Evolutionary conservation across 306 rosid species (phyloP).

Genomic region (Cucumis hystrix): DNA sequence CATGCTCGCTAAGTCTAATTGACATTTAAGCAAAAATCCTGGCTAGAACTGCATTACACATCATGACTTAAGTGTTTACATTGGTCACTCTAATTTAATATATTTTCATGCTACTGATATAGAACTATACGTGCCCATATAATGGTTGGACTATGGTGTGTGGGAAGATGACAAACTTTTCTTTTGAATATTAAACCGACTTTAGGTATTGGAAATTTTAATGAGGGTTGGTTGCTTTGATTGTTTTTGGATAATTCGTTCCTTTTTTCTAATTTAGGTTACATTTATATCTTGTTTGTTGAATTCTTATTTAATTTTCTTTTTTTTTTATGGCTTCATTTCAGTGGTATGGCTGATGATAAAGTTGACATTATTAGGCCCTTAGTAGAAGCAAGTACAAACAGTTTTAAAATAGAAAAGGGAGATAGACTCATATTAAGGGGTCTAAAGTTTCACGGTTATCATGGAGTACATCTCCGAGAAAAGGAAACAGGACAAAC

Average conservation of each 20-base stretch:
- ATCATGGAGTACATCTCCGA: constrained; percentile 59
- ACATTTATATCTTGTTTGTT: not conserved
- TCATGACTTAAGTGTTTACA: no score
- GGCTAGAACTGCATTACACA: no score
- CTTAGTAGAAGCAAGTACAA: constrained; percentile 25
- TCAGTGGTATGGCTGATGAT: not conserved
- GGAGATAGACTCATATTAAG: constrained; percentile 54
- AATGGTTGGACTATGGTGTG: no score
- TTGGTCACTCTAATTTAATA: no score
- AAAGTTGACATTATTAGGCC: not conserved
- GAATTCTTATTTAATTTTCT: not conserved
- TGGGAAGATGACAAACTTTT: no score
- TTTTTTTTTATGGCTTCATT: not conserved
- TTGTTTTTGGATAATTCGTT: not conserved
- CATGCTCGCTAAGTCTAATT: not conserved
- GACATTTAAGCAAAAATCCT: no score
- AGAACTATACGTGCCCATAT: no score
- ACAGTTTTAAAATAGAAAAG: constrained; percentile 17
- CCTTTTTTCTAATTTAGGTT: not conserved
- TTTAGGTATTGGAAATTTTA: not conserved
- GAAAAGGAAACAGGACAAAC: constrained; percentile 71
- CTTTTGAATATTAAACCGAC: not conserved
- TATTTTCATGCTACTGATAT: no score
- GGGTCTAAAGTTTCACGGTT: constrained; percentile 75
- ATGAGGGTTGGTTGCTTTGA: not conserved